A percentile compares a stretch with the other conserved stretches of the same genome.
Conservation (phyloP, 2,329 filamentous ascomycete genomes). For the Lachnellula arida region DNA sequence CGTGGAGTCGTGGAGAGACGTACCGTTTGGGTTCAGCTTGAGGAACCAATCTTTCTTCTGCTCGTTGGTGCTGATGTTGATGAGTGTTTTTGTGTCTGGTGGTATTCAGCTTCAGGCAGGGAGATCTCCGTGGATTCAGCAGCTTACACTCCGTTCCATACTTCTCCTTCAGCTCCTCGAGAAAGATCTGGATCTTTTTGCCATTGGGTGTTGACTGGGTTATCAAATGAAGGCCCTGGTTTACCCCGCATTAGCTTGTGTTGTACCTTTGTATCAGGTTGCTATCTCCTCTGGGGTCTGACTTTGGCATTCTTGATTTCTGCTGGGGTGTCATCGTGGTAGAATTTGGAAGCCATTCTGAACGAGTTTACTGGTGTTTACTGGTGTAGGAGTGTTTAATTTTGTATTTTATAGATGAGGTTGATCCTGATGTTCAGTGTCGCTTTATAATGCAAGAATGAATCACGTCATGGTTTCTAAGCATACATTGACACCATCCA, state of each 20-base stretch:
- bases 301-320: slow-evolving; percentile 20
- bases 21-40: slow-evolving; percentile 42
- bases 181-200: slow-evolving; percentile 47
- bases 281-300: not conserved
- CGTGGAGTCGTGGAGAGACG: not conserved
- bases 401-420: not conserved
- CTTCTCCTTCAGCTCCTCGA: slow-evolving; percentile 48
- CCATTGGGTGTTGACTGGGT: slow-evolving; percentile 49
- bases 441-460: too few relatives aligned
- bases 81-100: slow-evolving; percentile 10
- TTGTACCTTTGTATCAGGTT: not conserved
- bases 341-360: slow-evolving; percentile 5
- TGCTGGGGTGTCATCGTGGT: slow-evolving; percentile 11
- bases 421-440: too few relatives aligned
- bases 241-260: not conserved
- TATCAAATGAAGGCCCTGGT: slow-evolving; percentile 44
- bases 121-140: slow-evolving; percentile 27
- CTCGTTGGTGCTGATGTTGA: slow-evolving; percentile 38
- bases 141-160: slow-evolving; percentile 43
- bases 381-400: not conserved
- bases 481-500: too few relatives aligned
- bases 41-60: slow-evolving; percentile 54
- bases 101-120: slow-evolving; percentile 34
- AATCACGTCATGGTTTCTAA: too few relatives aligned
- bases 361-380: not conserved